Evolutionary conservation across 1,284 basidiomycete genomes (phyloP).

Genomic region (Exsudoporus floridanus): DNA sequence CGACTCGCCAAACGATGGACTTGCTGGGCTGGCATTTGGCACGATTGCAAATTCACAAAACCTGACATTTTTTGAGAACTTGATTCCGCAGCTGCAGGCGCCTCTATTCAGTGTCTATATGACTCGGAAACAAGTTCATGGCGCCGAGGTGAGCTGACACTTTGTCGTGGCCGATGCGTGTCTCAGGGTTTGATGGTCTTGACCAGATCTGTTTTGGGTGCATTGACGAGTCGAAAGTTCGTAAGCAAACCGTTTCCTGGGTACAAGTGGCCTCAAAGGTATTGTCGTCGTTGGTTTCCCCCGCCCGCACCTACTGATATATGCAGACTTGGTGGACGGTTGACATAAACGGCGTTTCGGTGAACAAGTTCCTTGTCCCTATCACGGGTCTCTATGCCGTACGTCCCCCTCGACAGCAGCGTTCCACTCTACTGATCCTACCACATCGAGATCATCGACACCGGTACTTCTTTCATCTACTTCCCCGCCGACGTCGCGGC

Average conservation of each 20-base stretch:
- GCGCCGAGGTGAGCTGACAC: slow-evolving; percentile 46
- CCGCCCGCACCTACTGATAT: neutral
- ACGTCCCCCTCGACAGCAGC: slow-evolving; percentile 14
- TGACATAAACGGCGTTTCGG: slow-evolving; percentile 42
- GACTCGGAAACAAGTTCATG: slow-evolving; percentile 42
- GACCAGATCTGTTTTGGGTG: slow-evolving; percentile 59
- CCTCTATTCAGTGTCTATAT: slow-evolving; percentile 61
- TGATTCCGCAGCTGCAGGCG: slow-evolving; percentile 45
- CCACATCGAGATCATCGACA: slow-evolving; percentile 52
- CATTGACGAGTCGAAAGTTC: slow-evolving; percentile 49
- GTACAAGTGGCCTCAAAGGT: slow-evolving; percentile 52
- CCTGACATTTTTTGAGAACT: slow-evolving; percentile 63
- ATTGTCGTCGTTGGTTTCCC: neutral
- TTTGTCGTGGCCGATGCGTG: neutral
- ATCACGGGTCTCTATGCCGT: slow-evolving; percentile 40
- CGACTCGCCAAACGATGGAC: slow-evolving; percentile 48
- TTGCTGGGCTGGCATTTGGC: slow-evolving; percentile 60
- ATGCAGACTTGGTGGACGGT: slow-evolving; percentile 58
- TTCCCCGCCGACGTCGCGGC: slow-evolving; percentile 41
- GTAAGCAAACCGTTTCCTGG: slow-evolving; percentile 47
- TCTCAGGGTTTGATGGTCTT: neutral
- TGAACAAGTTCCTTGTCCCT: slow-evolving; percentile 29
- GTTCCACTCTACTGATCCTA: neutral
- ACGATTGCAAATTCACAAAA: slow-evolving; percentile 45
- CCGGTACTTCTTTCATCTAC: slow-evolving; percentile 61